Conservation (phyloP, 2,329 filamentous ascomycete species). For the Sporothrix dimorphospora region DNA sequence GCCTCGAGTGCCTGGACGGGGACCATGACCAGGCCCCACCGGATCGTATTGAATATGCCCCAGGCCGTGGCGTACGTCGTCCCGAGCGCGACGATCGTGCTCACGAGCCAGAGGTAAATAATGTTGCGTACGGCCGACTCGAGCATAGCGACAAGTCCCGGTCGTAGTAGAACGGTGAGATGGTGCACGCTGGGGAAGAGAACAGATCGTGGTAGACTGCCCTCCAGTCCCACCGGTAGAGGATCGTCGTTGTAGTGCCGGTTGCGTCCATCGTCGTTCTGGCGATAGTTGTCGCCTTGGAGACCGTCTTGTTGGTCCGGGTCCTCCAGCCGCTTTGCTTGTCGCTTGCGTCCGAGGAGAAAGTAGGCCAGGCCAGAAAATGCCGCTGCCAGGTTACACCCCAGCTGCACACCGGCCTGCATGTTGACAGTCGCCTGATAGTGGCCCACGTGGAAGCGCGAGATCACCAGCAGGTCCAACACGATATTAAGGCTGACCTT, state of each 20-base stretch:
- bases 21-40: conserved; percentile 76
- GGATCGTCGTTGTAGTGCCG: not conserved
- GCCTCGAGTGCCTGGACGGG: conserved; percentile 69
- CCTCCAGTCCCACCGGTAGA: not conserved
- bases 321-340: not conserved
- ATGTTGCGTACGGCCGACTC: conserved; percentile 71
- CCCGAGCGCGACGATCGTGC: conserved; percentile 65
- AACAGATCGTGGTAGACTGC: not conserved
- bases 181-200: conserved; percentile 46
- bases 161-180: conserved; percentile 56
- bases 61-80: conserved; percentile 70
- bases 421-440: conserved; percentile 62
- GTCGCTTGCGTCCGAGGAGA: conserved; percentile 40
- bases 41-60: conserved; percentile 74
- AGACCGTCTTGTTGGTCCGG: not conserved
- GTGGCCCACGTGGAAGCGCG: conserved; percentile 62
- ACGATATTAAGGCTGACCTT: conserved; percentile 70
- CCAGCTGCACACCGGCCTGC: conserved; percentile 65
- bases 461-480: conserved; percentile 68
- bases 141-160: conserved; percentile 61
- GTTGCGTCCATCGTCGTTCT: not conserved
- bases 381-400: conserved; percentile 61
- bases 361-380: conserved; percentile 64
- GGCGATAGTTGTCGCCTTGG: not conserved
- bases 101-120: conserved; percentile 72